Base-by-base conservation (phyloP, 495 filamentous ascomycete genomes). In the Oidiodendron maius region DNA sequence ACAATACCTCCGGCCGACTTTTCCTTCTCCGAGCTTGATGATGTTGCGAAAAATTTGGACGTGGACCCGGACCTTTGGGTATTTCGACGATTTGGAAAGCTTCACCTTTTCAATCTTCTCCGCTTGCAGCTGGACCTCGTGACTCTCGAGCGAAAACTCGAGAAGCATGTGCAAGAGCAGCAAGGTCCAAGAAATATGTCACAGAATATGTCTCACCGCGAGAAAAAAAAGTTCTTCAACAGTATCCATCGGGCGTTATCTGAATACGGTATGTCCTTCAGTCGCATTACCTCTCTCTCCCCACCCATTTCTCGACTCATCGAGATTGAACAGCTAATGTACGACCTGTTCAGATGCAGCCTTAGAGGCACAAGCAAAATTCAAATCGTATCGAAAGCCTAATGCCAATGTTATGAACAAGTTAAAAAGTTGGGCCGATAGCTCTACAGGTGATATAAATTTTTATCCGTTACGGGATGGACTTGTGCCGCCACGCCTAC, bases 21-120 rank as follows among this genome's bases (percentile, higher is more conserved):
- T n/a, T n/a, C n/a, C n/a, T n/a, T n/a, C n/a, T n/a, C n/a, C n/a
- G n/a, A n/a, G n/a, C n/a, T n/a, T n/a, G n/a, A n/a, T n/a, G n/a
- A n/a, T n/a, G n/a, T n/a, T n/a, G n/a, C n/a, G n/a, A n/a, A n/a
- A n/a, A n/a, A n/a, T n/a, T n/a, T 51, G 22, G 40, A 51, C 23
- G 21, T 37, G 11, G 48, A 51, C 40, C 22, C 48, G 6, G 48
- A 51, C 34, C 48, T 51, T 32, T 51, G 48, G 48, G 48, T 51
- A 16, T 51, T 51, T 30, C 48, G 48, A 20, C 48, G 48, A 20
- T 51, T 51, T 45, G 48, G 48, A 1, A 36, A 45, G 23, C 48
- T 51, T 44, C 48, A 51, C 40, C 23, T 51, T 6, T 51, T 51
- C 32, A 51, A 51, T 45, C 25, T 51, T 30, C 48, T 51, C 18